Percentiles rank a stretch among this genome's conserved stretches.
Conservation (phyloP, 306 rosid genomes). For the Lithocarpus polystachyus region DNA sequence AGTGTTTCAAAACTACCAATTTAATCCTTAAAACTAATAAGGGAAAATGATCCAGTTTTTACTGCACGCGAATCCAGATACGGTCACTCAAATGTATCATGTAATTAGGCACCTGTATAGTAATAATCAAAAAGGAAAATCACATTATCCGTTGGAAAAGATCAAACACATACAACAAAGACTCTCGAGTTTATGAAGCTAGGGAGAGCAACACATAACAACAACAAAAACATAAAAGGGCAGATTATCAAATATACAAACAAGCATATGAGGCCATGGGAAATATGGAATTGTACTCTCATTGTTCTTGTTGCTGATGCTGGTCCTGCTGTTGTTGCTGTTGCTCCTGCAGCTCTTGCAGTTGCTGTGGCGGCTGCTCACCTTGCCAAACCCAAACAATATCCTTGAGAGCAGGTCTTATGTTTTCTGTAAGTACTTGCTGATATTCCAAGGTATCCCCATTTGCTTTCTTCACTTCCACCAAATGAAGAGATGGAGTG, state of each 20-base stretch:
- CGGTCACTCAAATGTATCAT: no score
- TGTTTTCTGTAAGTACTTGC: conserved; percentile 58
- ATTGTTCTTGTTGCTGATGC: conserved; percentile 2
- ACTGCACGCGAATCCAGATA: no score
- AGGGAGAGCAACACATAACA: background rate
- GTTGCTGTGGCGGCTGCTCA: conserved; percentile 38
- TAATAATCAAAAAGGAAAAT: background rate
- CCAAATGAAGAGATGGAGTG: conserved; percentile 70
- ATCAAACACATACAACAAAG: background rate
- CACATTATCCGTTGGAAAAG: background rate
- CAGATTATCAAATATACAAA: background rate
- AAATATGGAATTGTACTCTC: background rate
- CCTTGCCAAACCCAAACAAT: conserved; percentile 88
- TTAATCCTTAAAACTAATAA: no score
- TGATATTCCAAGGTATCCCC: conserved; percentile 88
- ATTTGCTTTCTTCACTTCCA: conserved; percentile 74
- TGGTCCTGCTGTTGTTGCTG: conserved; percentile 28
- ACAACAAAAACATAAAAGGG: background rate
- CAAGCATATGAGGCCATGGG: background rate
- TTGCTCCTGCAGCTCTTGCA: conserved; percentile 29
- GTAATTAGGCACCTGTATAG: no score
- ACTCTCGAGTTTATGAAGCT: background rate
- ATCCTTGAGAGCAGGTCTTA: conserved; percentile 75
- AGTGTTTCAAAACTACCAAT: no score
- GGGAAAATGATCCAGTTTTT: no score